A percentile compares a stretch with the other conserved stretches of the same genome.
Evolutionary conservation across 495 filamentous ascomycete species (phyloP).

Genomic region (Penicillium arizonense): DNA sequence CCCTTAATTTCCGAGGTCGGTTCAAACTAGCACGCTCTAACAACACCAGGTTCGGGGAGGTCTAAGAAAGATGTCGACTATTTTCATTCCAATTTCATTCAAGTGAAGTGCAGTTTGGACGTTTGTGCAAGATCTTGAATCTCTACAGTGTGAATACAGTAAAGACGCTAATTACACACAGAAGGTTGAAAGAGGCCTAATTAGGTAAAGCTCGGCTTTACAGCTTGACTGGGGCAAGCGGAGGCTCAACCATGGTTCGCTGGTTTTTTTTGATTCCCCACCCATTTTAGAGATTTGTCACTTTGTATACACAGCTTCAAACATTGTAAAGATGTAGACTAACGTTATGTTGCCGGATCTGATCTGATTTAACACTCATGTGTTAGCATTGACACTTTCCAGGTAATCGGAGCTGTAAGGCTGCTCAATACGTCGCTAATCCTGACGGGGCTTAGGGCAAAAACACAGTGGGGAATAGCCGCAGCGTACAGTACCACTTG

Average conservation of each 20-base stretch:
- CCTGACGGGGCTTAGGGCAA: conserved; percentile 15
- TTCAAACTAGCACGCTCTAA: too few relatives aligned
- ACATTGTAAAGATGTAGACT: too few relatives aligned
- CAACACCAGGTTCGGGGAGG: too few relatives aligned
- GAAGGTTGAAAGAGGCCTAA: background rate
- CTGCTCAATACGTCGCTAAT: conserved; percentile 20
- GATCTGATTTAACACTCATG: too few relatives aligned
- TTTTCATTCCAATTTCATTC: too few relatives aligned
- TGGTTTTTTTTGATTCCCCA: conserved; percentile 20
- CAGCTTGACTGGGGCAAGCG: conserved; percentile 11
- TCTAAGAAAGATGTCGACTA: too few relatives aligned
- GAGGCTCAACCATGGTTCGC: conserved; percentile 31
- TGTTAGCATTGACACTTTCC: background rate
- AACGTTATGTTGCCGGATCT: too few relatives aligned
- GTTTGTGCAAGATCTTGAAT: background rate
- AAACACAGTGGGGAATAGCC: conserved; percentile 27
- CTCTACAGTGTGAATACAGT: background rate
- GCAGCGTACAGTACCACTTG: conserved; percentile 23
- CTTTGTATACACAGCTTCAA: too few relatives aligned
- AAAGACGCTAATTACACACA: too few relatives aligned
- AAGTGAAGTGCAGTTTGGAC: background rate
- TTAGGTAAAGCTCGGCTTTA: conserved; percentile 14
- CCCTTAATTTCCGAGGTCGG: conserved; percentile 1
- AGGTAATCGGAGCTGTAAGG: conserved; percentile 18
- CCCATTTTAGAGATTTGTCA: conserved; percentile 1